Evolutionary conservation across 768 basidiomycete genomes (phyloP), one percentile per base, ranked within the genome.

Genomic region (Ephemerocybe angulata): DNA sequence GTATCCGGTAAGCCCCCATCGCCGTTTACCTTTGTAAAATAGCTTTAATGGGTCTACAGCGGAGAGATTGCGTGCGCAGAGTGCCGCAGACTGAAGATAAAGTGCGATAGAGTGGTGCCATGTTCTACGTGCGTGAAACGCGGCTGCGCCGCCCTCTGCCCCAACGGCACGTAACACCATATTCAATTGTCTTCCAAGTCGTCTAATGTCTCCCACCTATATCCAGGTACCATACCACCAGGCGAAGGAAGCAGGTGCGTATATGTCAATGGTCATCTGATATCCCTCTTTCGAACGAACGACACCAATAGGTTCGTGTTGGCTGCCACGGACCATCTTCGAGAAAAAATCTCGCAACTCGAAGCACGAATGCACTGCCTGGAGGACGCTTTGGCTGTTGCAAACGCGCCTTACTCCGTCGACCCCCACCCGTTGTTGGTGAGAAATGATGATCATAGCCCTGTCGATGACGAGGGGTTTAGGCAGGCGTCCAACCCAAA

Each of bases 211-310:
- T 27, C 46, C 31, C 47, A 30, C 11, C 29, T 29, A 17, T 22
- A 17, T 28, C 12, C 38, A 82, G 80, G 75, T 21, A 78, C 76
- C 13, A 76, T 82, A 42, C 79, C 81, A 8, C 79, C 79, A 10
- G 81, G 81, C 24, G 77, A 81, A 59, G 81, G 80, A 17, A 79
- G 78, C 59, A 76, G 80, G 74, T 77, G 57, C 53, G 76, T 62
- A 17, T 40, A 21, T 41, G 30, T 25, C 38, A n/a, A 17, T 28
- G 24, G 11, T 10, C 25, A 56, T 42, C 35, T 48, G 37, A 21
- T 52, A 31, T 29, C 24, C 24, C 50, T 41, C 25, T 50, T 27
- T 50, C 27, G 25, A 25, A 41, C 35, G 15, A 22, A 19, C 17
- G 27, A 3, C 47, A 35, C 29, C 35, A 25, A 8, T 55, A 81